These are phyloP conservation scores for Fraxinus velutina DNA, from an alignment of 305 asterid genomes.

Conservation along the genomic window DNA sequence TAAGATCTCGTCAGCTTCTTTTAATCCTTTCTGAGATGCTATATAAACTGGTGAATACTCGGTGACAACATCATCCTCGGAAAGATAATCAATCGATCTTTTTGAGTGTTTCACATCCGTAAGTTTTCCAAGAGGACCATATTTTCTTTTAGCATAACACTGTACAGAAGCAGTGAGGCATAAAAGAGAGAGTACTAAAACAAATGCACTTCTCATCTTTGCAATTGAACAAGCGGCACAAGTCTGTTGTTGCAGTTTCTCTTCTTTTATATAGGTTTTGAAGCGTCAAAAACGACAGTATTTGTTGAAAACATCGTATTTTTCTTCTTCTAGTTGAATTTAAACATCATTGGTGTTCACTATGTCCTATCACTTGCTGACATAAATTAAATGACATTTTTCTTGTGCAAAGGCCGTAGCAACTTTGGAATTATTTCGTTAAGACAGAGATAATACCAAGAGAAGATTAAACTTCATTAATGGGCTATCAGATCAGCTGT, in stretches of 20 bases:
- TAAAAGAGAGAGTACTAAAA: slow-evolving; percentile 1
- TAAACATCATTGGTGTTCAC: not conserved
- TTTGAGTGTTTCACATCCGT: slow-evolving; percentile 3
- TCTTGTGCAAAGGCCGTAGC: not conserved
- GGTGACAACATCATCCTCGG: not conserved
- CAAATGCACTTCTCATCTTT: slow-evolving; percentile 12
- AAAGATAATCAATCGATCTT: not conserved
- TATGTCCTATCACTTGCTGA: not conserved
- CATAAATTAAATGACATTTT: not conserved
- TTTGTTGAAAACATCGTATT: not conserved
- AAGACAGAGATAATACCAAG: not conserved
- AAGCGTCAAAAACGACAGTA: not conserved
- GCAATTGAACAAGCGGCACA: not conserved
- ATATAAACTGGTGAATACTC: not conserved
- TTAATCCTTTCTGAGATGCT: slow-evolving; percentile 21
- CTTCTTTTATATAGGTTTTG: not conserved
- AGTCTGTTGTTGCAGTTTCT: not conserved
- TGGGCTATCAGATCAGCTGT: no score
- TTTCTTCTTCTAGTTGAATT: not conserved
- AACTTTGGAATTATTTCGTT: not conserved
- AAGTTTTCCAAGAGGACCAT: slow-evolving; percentile 14
- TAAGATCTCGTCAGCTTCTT: slow-evolving; percentile 28
- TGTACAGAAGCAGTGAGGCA: slow-evolving; percentile 15
- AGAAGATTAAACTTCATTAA: no score
- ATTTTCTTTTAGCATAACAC: not conserved